These are phyloP conservation scores for Rhinocladiella mackenziei DNA, from an alignment of 2,329 filamentous ascomycete genomes.

Conservation along the genomic window DNA sequence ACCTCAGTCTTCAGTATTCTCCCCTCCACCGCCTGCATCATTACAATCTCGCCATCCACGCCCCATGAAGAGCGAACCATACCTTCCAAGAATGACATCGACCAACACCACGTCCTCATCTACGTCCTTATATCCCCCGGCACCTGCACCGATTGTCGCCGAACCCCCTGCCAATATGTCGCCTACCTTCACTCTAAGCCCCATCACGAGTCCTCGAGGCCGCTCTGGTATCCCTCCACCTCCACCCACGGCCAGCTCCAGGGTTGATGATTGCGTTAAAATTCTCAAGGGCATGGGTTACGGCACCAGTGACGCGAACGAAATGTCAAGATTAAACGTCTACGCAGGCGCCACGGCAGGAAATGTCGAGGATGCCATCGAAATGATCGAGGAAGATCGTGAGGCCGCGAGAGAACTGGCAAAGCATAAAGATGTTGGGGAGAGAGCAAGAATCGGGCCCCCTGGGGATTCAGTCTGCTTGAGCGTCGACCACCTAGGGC, in stretches of 20 bases:
- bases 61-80: too few relatives aligned
- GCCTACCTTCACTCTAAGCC: neutral
- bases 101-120: too few relatives aligned
- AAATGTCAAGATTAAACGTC: slow-evolving; percentile 38
- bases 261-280: slow-evolving; percentile 37
- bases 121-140: neutral
- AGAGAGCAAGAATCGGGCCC: too few relatives aligned
- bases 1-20: too few relatives aligned
- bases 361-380: slow-evolving; percentile 44
- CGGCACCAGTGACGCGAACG: slow-evolving; percentile 36
- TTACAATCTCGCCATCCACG: too few relatives aligned
- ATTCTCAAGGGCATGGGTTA: slow-evolving; percentile 42
- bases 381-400: slow-evolving; percentile 50
- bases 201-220: slow-evolving; percentile 4
- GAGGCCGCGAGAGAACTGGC: slow-evolving; percentile 29
- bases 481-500: too few relatives aligned
- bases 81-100: too few relatives aligned
- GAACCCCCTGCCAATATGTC: neutral
- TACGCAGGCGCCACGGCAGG: slow-evolving; percentile 46
- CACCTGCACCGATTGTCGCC: neutral
- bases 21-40: too few relatives aligned
- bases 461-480: too few relatives aligned
- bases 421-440: neutral
- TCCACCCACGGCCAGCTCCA: slow-evolving; percentile 7
- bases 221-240: slow-evolving; percentile 5